These are phyloP conservation scores for Colletotrichum tamarilloi DNA, from an alignment of 2,329 filamentous ascomycete species.

Conservation along the genomic window DNA sequence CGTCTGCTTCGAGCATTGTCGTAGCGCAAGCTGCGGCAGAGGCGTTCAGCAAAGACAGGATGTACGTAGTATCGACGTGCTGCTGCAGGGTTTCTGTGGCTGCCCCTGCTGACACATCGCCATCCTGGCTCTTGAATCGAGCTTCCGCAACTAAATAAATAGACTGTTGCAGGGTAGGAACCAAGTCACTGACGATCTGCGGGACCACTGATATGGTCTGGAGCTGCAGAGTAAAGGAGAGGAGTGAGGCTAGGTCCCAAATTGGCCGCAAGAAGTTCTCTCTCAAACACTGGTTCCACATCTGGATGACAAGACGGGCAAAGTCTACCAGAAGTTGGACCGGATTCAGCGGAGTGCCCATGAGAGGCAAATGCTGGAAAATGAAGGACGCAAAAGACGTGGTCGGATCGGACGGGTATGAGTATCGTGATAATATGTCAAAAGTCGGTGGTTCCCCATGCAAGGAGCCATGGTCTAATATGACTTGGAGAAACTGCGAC, in stretches of 20 bases:
- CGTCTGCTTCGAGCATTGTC: slow-evolving; percentile 44
- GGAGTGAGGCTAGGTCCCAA: slow-evolving; percentile 71
- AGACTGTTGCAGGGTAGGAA: slow-evolving; percentile 68
- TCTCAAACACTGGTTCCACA: slow-evolving; percentile 76
- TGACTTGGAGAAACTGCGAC: slow-evolving; percentile 67
- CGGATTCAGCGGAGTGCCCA: slow-evolving; percentile 60
- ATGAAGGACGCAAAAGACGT: slow-evolving; percentile 75
- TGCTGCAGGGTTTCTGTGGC: slow-evolving; percentile 50
- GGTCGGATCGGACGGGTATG: slow-evolving; percentile 71
- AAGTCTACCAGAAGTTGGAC: slow-evolving; percentile 72
- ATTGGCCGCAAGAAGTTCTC: slow-evolving; percentile 74
- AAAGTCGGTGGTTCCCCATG: slow-evolving; percentile 71
- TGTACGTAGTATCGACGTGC: slow-evolving; percentile 71
- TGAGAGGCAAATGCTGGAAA: slow-evolving; percentile 72
- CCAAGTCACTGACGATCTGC: slow-evolving; percentile 66
- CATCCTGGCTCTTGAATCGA: slow-evolving; percentile 60
- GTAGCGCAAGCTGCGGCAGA: slow-evolving; percentile 70
- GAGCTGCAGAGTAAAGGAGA: slow-evolving; percentile 72
- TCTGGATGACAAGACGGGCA: slow-evolving; percentile 68
- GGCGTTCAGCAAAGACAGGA: slow-evolving; percentile 74
- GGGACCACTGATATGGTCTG: slow-evolving; percentile 70
- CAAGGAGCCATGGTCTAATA: slow-evolving; percentile 70
- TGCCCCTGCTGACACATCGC: slow-evolving; percentile 54
- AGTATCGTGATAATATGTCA: slow-evolving; percentile 73
- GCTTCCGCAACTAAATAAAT: slow-evolving; percentile 69